Evolutionary conservation across 352 stramenopile genomes (phyloP).

Genomic region (Globisporangium cystogenes): DNA sequence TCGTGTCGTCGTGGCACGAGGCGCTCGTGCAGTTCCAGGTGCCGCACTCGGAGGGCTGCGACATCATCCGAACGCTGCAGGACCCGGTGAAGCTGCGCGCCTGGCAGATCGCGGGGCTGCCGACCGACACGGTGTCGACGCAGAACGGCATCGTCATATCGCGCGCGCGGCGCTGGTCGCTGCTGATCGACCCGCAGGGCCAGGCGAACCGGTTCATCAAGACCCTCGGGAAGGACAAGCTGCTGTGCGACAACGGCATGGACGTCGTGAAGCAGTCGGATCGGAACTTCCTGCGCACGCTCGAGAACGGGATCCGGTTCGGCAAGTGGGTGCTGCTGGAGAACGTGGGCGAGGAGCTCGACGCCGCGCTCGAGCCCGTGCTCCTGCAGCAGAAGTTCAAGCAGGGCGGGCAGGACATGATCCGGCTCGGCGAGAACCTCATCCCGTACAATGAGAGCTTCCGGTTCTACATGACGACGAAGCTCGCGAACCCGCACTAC

Average conservation of each 20-base stretch:
- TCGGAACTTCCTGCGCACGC: slow-evolving; percentile 79
- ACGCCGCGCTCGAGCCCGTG: slow-evolving; percentile 88
- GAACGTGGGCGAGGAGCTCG: slow-evolving; percentile 87
- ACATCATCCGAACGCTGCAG: slow-evolving; percentile 81
- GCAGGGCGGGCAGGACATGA: slow-evolving; percentile 90
- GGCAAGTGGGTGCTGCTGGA: slow-evolving; percentile 90
- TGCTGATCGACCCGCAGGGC: slow-evolving; percentile 90
- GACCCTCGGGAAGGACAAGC: slow-evolving; percentile 82
- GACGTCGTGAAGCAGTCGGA: slow-evolving; percentile 90
- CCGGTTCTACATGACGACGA: slow-evolving; percentile 91
- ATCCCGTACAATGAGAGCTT: slow-evolving; percentile 91
- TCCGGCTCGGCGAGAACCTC: slow-evolving; percentile 87
- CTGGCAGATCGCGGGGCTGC: slow-evolving; percentile 87
- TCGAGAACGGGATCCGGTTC: slow-evolving; percentile 90
- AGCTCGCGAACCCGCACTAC: slow-evolving; percentile 91
- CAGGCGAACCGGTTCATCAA: slow-evolving; percentile 92
- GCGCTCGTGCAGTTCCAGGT: slow-evolving; percentile 53
- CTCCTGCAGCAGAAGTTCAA: slow-evolving; percentile 91
- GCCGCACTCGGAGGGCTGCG: slow-evolving; percentile 76
- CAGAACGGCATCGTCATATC: slow-evolving; percentile 94
- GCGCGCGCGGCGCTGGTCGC: slow-evolving; percentile 72
- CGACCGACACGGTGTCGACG: slow-evolving; percentile 87
- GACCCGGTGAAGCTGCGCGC: slow-evolving; percentile 85
- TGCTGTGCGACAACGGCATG: slow-evolving; percentile 87
- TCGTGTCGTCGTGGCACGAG: slow-evolving; percentile 63